These are phyloP conservation scores for Inga leiocalycina DNA, from an alignment of 306 rosid species.

Conservation along the genomic window DNA sequence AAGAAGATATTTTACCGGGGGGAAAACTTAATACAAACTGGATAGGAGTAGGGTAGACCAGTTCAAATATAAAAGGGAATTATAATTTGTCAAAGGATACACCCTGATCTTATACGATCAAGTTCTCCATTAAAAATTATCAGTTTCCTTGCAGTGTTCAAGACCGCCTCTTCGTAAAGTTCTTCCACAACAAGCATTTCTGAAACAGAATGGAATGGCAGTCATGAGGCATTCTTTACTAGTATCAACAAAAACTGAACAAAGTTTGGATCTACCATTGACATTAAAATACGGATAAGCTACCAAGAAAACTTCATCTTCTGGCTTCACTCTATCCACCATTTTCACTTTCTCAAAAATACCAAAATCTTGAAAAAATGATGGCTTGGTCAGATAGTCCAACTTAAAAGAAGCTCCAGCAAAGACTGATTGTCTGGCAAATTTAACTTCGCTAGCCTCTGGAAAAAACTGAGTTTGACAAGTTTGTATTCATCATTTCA, in stretches of 20 bases:
- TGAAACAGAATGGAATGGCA: slow-evolving; percentile 44
- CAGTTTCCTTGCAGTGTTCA: slow-evolving; percentile 73
- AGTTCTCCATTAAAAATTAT: slow-evolving; percentile 94
- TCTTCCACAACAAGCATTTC: slow-evolving; percentile 98
- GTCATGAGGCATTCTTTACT: slow-evolving; percentile 28
- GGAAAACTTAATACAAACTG: neutral
- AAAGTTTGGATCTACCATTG: slow-evolving; percentile 64
- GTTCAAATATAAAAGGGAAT: slow-evolving; percentile 13
- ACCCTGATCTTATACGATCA: slow-evolving; percentile 95
- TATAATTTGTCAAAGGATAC: slow-evolving; percentile 69
- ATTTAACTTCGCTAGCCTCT: slow-evolving; percentile 91
- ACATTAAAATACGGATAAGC: slow-evolving; percentile 96
- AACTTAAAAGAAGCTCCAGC: slow-evolving; percentile 83
- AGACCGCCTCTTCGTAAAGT: slow-evolving; percentile 87
- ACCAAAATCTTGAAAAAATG: slow-evolving; percentile 94
- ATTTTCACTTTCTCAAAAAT: slow-evolving; percentile 84
- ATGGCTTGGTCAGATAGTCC: slow-evolving; percentile 95
- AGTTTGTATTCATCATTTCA: slow-evolving; percentile 38
- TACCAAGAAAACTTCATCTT: slow-evolving; percentile 85
- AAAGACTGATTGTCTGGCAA: slow-evolving; percentile 80
- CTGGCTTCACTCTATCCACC: slow-evolving; percentile 83
- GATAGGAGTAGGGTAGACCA: neutral
- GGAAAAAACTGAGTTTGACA: slow-evolving; percentile 83
- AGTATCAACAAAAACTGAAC: slow-evolving; percentile 22
- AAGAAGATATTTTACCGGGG: neutral